Evolutionary conservation across 352 stramenopile genomes (phyloP).

Genomic region (Phytophthora palmivora): DNA sequence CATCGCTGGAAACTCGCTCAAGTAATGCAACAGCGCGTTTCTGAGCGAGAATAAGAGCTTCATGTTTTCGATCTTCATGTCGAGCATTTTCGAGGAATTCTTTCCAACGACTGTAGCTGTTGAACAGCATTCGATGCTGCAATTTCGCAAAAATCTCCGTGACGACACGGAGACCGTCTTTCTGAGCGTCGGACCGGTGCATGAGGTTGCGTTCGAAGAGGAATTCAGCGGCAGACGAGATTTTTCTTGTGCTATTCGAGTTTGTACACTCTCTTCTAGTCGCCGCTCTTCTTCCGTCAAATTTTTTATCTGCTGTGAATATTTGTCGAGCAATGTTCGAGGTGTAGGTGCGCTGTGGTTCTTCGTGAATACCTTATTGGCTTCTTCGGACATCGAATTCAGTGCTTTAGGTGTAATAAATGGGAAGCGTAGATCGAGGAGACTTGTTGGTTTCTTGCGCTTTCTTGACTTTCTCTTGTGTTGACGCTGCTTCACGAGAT

Average conservation of each 20-base stretch:
- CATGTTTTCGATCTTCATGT: constrained; percentile 31
- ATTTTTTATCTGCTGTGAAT: constrained; percentile 19
- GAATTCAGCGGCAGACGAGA: constrained; percentile 68
- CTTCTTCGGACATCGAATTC: not conserved
- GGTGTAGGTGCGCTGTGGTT: constrained; percentile 1
- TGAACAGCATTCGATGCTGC: constrained; percentile 62
- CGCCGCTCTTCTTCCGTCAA: constrained; percentile 29
- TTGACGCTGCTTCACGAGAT: constrained; percentile 3
- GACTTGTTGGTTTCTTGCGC: constrained; percentile 17
- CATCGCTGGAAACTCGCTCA: constrained; percentile 61
- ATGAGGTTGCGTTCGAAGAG: constrained; percentile 80
- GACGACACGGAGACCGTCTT: constrained; percentile 62
- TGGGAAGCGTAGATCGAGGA: constrained; percentile 29
- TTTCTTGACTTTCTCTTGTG: constrained; percentile 19
- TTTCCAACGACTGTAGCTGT: constrained; percentile 55
- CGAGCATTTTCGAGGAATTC: constrained; percentile 21
- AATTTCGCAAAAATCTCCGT: constrained; percentile 74
- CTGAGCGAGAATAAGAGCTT: constrained; percentile 38
- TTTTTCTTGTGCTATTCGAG: constrained; percentile 61
- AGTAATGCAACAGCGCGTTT: constrained; percentile 54
- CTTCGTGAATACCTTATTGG: not conserved
- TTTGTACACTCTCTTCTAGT: constrained; percentile 44
- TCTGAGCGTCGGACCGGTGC: constrained; percentile 54
- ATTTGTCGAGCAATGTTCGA: constrained; percentile 16
- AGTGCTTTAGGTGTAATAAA: constrained; percentile 11